Evolutionary conservation across 352 stramenopile genomes (phyloP), one percentile per base, ranked within the genome.

Genomic region (Phytophthora niederhauseri): DNA sequence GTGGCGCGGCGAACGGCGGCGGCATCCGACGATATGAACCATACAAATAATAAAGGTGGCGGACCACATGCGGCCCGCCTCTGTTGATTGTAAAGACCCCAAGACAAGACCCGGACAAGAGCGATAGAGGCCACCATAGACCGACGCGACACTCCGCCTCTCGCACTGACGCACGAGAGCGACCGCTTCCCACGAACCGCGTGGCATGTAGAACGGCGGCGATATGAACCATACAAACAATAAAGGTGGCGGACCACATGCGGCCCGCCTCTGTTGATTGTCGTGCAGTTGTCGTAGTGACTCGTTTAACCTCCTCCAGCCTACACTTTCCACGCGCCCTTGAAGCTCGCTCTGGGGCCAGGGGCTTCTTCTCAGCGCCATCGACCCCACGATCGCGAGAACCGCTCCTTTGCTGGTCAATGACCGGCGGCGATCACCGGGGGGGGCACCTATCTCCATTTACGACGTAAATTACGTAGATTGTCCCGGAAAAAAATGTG

Each of bases 231-330:
- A 49, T 22, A 49, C 41, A 49, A n/a, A 49, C 6, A 22, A 49
- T 22, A 49, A 22, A n/a, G 61, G 43, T 55, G 56, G 61, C 26
- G 62, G 62, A 72, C 63, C 57, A 67, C 50, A 61, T 43, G 36
- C 36, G 50, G 24, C 38, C 68, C 26, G 56, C 49, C 48, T 68
- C 60, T 74, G 58, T 56, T 54, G 56, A 30, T 50, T 60, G 56
- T 76, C 56, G 65, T 73, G 20, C 46, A 38, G 43, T 73, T 70
- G 59, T 73, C 43, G 56, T n/a, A 61, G 34, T 22, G 38, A 64
- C 51, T 66, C 50, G 63, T 72, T 72, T 72, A 75, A 75, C 63
- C 45, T 28, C 14, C 46, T 49, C 41, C 6, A 22, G 41, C 41
- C 41, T 49, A 49, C 41, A 49, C 41, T 49, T 49, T 49, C 41